Conservation (phyloP, 202 grass and related monocot genomes). For the Panicum virgatum region DNA sequence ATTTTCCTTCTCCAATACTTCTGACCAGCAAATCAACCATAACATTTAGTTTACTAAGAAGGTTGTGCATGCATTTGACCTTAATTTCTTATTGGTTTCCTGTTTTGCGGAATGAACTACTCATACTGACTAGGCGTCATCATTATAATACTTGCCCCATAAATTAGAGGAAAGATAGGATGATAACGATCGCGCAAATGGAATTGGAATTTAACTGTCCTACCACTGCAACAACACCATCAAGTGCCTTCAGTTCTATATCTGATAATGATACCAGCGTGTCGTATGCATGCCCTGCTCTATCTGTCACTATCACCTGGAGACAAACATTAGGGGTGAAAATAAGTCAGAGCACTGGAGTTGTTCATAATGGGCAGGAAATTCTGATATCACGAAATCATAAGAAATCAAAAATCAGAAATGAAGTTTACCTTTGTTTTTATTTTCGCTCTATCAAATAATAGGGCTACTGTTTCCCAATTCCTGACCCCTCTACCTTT, state of each 20-base stretch:
- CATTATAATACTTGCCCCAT: background rate
- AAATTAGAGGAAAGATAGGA: slow-evolving; percentile 24
- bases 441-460: slow-evolving; percentile 81
- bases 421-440: slow-evolving; percentile 64
- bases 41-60: background rate
- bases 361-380: slow-evolving; percentile 15
- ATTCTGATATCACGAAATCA: slow-evolving; percentile 24
- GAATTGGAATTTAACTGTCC: slow-evolving; percentile 31
- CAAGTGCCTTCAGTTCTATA: slow-evolving; percentile 73
- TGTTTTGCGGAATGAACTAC: slow-evolving; percentile 1
- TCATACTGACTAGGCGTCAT: slow-evolving; percentile 1
- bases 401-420: slow-evolving; percentile 4
- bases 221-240: slow-evolving; percentile 93
- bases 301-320: slow-evolving; percentile 82
- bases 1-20: background rate
- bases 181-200: background rate
- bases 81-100: slow-evolving; percentile 18
- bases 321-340: slow-evolving; percentile 35
- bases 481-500: slow-evolving; percentile 74
- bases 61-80: background rate
- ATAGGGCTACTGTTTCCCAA: slow-evolving; percentile 75
- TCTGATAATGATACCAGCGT: slow-evolving; percentile 70
- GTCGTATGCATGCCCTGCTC: slow-evolving; percentile 87
- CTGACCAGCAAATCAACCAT: background rate
- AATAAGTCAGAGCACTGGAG: slow-evolving; percentile 3